A percentile compares a stretch with the other conserved stretches of the same genome.
Conservation (phyloP, 2,329 filamentous ascomycete genomes). For the Aureobasidium sp. region DNA sequence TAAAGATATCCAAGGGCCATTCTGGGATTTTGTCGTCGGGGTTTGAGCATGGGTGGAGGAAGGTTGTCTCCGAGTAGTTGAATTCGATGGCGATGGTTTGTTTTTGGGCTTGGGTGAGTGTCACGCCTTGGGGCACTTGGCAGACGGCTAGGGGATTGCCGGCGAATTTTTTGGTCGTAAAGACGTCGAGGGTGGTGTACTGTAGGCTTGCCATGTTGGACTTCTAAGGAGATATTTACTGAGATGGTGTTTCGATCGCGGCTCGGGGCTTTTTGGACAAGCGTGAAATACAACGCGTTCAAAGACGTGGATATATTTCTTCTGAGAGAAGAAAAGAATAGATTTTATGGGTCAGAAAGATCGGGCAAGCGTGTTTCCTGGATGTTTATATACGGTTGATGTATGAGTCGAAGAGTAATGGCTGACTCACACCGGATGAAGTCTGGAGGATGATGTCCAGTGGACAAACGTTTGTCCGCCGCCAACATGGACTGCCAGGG, state of each 20-base stretch:
- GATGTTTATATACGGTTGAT: background rate
- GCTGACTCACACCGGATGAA: background rate
- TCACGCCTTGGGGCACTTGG: conserved; percentile 32
- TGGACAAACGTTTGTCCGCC: background rate
- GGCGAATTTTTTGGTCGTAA: conserved; percentile 40
- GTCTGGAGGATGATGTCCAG: background rate
- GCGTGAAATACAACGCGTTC: background rate
- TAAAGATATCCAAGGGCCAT: conserved; percentile 50
- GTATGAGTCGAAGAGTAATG: background rate
- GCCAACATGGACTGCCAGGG: background rate
- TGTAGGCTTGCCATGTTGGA: conserved; percentile 15
- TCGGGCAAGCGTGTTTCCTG: background rate
- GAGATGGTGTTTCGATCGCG: background rate
- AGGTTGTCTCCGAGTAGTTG: conserved; percentile 53
- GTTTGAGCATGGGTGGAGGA: conserved; percentile 25
- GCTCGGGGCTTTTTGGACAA: background rate
- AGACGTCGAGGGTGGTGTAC: conserved; percentile 41
- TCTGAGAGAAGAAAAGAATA: background rate
- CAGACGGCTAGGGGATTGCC: conserved; percentile 55
- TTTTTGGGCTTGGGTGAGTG: conserved; percentile 43
- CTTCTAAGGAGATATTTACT: background rate
- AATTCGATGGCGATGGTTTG: conserved; percentile 51
- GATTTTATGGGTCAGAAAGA: background rate
- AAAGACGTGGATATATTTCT: background rate
- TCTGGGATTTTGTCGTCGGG: conserved; percentile 20